phyloP scores from a whole-genome alignment of 139 green algal species.

The Marvania coccoides region DNA sequence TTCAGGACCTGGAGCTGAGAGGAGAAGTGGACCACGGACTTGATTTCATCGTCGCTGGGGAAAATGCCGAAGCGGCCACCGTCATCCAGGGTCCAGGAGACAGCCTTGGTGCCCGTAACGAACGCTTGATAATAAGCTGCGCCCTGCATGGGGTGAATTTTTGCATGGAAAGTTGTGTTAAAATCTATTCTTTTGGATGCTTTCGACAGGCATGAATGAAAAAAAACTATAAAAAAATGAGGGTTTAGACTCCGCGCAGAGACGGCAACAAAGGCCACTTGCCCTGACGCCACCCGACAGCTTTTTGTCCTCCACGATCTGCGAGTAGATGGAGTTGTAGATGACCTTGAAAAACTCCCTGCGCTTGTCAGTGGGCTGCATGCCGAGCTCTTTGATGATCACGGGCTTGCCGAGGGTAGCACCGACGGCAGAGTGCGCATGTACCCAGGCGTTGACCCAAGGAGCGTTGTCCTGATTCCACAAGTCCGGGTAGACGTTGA shows the following conservation, averaged over 20 bases:
- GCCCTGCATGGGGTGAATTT: neutral
- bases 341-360: constrained; percentile 11
- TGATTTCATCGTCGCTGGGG: neutral
- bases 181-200: too few species aligned
- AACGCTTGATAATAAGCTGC: constrained; percentile 3
- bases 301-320: neutral
- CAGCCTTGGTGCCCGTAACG: neutral
- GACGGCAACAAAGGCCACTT: too few species aligned
- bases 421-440: constrained; percentile 18
- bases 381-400: constrained; percentile 19
- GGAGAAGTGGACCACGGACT: neutral
- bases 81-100: neutral
- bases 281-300: neutral
- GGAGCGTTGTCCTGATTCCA: constrained; percentile 14
- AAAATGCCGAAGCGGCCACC: constrained; percentile 13
- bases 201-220: too few species aligned
- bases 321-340: neutral
- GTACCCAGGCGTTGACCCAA: constrained; percentile 26
- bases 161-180: neutral
- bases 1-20: neutral
- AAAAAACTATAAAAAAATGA: too few species aligned
- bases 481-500: constrained; percentile 41
- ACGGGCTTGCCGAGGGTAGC: constrained; percentile 18
- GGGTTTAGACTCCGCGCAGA: too few species aligned
- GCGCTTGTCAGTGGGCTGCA: neutral